Percentiles rank a stretch among this genome's conserved stretches.
These are phyloP conservation scores for Phlegmacium glaucopus DNA, from an alignment of 768 basidiomycete species.

Conservation along the genomic window DNA sequence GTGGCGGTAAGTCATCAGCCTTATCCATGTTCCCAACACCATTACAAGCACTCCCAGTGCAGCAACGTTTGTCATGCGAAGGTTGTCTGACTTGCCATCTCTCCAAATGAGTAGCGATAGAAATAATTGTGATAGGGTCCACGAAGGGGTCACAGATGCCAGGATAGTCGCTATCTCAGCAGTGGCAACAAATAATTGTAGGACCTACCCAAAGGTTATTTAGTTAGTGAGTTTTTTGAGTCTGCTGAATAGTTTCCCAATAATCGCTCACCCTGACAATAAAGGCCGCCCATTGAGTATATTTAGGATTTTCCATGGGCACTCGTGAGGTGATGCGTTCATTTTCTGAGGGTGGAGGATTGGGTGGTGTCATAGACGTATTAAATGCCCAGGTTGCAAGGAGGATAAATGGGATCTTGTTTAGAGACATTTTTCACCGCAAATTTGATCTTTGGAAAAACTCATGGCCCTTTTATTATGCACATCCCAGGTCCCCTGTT, in stretches of 20 bases:
- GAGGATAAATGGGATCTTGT: conserved; percentile 5
- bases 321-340: conserved; percentile 3
- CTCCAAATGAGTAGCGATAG: conserved; percentile 2
- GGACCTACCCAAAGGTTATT: no score
- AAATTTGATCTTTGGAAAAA: background rate
- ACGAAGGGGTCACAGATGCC: conserved; percentile 6
- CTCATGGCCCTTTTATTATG: no score
- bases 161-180: conserved; percentile 8
- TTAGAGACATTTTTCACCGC: conserved; percentile 6
- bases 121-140: conserved; percentile 3
- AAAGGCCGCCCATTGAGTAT: background rate
- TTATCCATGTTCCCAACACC: conserved; percentile 6
- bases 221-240: no score
- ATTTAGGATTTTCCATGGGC: background rate
- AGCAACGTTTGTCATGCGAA: conserved; percentile 1
- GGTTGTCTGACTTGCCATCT: conserved; percentile 2
- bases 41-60: conserved; percentile 7
- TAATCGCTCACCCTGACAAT: conserved; percentile 1
- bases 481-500: no score
- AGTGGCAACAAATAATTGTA: conserved; percentile 3
- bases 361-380: conserved; percentile 7
- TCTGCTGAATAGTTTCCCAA: background rate
- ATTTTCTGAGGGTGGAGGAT: conserved; percentile 9
- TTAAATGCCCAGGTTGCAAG: conserved; percentile 2
- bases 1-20: conserved; percentile 10